A percentile compares a stretch with the other conserved stretches of the same genome.
Conservation (phyloP, 495 filamentous ascomycete species). For the Penicillium egyptiacum region DNA sequence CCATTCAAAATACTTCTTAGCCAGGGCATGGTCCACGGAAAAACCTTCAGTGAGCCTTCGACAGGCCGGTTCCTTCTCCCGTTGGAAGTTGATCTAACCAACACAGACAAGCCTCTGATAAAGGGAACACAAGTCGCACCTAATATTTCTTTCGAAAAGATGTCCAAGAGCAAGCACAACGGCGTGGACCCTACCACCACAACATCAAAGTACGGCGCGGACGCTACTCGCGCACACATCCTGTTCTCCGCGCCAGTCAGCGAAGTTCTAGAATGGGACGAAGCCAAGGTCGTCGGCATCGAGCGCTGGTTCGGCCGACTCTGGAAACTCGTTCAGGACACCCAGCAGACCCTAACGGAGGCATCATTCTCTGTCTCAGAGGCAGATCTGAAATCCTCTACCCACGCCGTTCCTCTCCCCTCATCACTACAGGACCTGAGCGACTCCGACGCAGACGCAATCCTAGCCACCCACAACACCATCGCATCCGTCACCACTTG, state of each 20-base stretch:
- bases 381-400: slow-evolving; percentile 19
- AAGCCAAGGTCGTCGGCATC: slow-evolving; percentile 75
- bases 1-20: slow-evolving; percentile 80
- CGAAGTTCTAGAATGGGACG: slow-evolving; percentile 86
- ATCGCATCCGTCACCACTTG: slow-evolving; percentile 66
- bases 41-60: slow-evolving; percentile 71
- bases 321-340: slow-evolving; percentile 54
- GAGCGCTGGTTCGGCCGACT: slow-evolving; percentile 74
- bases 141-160: slow-evolving; percentile 75
- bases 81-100: slow-evolving; percentile 67
- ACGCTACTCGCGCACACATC: slow-evolving; percentile 82
- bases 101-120: slow-evolving; percentile 57
- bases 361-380: slow-evolving; percentile 25
- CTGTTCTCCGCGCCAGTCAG: slow-evolving; percentile 82
- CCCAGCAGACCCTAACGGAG: slow-evolving; percentile 26
- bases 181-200: slow-evolving; percentile 78
- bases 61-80: slow-evolving; percentile 78
- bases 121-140: slow-evolving; percentile 56
- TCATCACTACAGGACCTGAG: slow-evolving; percentile 33
- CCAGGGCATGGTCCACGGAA: slow-evolving; percentile 92
- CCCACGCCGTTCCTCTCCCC: slow-evolving; percentile 28
- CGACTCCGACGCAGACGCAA: slow-evolving; percentile 56
- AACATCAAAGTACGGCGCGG: slow-evolving; percentile 72
- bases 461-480: slow-evolving; percentile 63
- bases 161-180: slow-evolving; percentile 96